Base-by-base conservation (phyloP, 306 rosid genomes). In the Crataegus laevigata region DNA sequence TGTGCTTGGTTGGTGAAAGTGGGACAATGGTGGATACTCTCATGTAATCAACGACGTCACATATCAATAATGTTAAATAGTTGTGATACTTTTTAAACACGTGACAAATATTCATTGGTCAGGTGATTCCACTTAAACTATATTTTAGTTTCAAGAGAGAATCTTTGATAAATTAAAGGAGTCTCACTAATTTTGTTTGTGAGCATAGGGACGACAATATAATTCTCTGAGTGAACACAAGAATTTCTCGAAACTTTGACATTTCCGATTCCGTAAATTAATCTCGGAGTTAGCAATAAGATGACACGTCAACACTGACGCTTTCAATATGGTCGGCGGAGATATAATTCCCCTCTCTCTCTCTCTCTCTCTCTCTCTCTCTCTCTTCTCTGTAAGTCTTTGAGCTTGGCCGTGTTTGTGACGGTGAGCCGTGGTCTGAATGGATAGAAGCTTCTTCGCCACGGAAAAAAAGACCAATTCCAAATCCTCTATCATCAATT, bases 301-400 rank as follows among this genome's bases (percentile, higher is more conserved):
- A 24, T 11, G 78, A 73, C 80, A 84, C 77, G 64, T 80, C 78
- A 43, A 29, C 30, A 50, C 1, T 25, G n/a, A 40, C 17, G 81
- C 81, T 80, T 80, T 82, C 55, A 74, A 65, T 74, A n/a, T 9
- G 69, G 28, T 25, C 73, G 81, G 85, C 84, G 82, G 82, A 66
- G 78, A 28, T 30, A 55, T 72, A 36, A 22, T 60, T 9, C 19
- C 0, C 14, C n/a, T 28, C 4, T 28, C 10, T 14, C 32, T 26
- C 8, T 28, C 29, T 28, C 29, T 28, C 29, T 28, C 30, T 29
- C 30, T 29, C 5, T 18, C 70, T 80, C 83, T 30, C 34, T 75
- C 36, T 58, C 64, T 9, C 52, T 1, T 75, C 71, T 78, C 55
- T 34, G 8, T 43, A 28, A 28, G 36, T 43, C 19, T 26, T 80